Percentiles rank a stretch among this genome's conserved stretches.
Evolutionary conservation across 257 asterid genomes (phyloP).

Genomic region (Solanum ahanhuiri): DNA sequence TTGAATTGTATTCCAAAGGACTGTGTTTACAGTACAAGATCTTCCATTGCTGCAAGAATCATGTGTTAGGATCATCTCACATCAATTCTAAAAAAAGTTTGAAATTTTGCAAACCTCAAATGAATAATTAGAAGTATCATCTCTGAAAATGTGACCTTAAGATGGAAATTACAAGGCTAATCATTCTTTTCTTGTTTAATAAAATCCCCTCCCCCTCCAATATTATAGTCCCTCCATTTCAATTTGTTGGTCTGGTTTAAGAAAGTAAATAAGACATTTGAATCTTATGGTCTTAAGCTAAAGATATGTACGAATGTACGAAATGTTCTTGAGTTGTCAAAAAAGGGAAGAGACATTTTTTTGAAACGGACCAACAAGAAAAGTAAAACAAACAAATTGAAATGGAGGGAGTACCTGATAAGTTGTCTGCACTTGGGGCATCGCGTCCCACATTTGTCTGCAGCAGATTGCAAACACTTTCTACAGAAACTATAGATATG

Average conservation of each 20-base stretch:
- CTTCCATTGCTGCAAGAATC: constrained; percentile 50
- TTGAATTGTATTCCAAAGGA: background rate
- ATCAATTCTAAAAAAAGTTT: background rate
- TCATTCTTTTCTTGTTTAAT: background rate
- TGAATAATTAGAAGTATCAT: background rate
- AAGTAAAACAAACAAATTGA: background rate
- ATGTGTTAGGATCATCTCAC: background rate
- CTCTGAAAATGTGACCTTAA: background rate
- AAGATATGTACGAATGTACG: too few species aligned
- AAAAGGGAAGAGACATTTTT: background rate
- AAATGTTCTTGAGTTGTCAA: background rate
- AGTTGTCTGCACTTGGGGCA: constrained; percentile 98
- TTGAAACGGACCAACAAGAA: background rate
- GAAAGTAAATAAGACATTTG: too few species aligned
- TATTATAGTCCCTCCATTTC: too few species aligned
- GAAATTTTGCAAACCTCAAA: background rate
- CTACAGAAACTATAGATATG: constrained; percentile 56
- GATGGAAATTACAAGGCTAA: background rate
- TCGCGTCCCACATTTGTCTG: constrained; percentile 81
- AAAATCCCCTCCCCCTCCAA: background rate
- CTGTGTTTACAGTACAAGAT: constrained; percentile 54
- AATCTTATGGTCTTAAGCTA: too few species aligned
- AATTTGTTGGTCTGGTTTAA: too few species aligned
- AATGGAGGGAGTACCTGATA: constrained; percentile 34
- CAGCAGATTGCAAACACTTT: constrained; percentile 71